Base-by-base conservation (phyloP, 495 filamentous ascomycete genomes). In the Talaromyces trachyspermus region DNA sequence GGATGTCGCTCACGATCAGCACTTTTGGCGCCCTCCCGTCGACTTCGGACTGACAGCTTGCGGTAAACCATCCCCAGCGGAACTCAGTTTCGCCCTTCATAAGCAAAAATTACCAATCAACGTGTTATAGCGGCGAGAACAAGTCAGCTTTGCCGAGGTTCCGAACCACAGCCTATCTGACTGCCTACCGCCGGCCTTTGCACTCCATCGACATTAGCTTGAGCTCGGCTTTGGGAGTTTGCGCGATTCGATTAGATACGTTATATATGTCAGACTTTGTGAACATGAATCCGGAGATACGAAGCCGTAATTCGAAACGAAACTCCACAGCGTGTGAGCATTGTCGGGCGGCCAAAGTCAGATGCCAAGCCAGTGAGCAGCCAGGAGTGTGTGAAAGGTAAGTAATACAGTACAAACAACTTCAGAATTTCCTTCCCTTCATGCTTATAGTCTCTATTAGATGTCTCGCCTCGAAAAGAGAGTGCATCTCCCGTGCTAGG, bases 391-490 rank as follows among this genome's bases (percentile, higher is more conserved):
- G 42, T 45, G 42, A 12, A 4, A 45, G 42, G 42, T 45, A 32
- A 33, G 1, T 29, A 43, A 14, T 43, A n/a, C n/a, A n/a, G 40
- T 26, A 25, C 17, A n/a, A n/a, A 25, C 20, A 10, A 27, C 4
- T 12, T 43, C 22, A 19, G n/a, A 18, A 15, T 32, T 12, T 9
- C 32, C 26, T 11, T 43, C 30, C 24, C 10, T 9, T 12, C 18
- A 27, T 45, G 6, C 42, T 45, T 18, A 45, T 45, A 9, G 25
- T 9, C 25, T 33, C 15, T 45, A 18, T 10, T 33, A 45, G 42
- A 45, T 45, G 42, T 32, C 42, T 45, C 27, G n/a, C 42, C 14
- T 45, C 32, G 42, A 45, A 45, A 45, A 45, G 42, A 45, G 42
- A 45, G 17, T 45, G 42, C 18, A 18, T 45, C 10, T 17, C 20